Evolutionary conservation across 148 eudicot genomes (phyloP).

Genomic region (Rhododendron kiyosumense): DNA sequence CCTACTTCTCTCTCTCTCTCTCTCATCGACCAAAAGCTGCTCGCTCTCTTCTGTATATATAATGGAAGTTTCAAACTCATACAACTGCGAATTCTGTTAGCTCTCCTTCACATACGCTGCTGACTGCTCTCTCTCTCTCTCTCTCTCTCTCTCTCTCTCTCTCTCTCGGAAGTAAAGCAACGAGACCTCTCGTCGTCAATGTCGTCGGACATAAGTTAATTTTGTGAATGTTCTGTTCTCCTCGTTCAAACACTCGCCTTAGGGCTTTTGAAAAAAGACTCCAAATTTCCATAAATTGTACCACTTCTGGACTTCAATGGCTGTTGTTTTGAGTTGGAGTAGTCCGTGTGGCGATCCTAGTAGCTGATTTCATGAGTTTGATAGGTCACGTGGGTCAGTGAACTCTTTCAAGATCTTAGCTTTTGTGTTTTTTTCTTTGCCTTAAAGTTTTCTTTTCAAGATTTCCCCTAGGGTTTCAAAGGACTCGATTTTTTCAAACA

Average conservation of each 20-base stretch:
- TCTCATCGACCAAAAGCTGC: neutral
- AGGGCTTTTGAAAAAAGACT: neutral
- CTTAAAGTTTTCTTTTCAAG: neutral
- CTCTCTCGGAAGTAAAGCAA: neutral
- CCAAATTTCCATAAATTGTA: neutral
- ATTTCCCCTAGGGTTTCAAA: neutral
- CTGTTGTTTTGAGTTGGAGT: neutral
- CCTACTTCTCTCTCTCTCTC: neutral
- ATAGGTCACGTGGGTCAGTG: neutral
- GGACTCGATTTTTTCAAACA: neutral
- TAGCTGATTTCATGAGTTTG: neutral
- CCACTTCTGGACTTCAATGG: neutral
- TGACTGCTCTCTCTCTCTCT: neutral
- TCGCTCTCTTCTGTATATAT: neutral
- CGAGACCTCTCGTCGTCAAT: conserved; percentile 19
- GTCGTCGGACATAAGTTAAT: conserved; percentile 67
- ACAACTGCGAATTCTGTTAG: neutral
- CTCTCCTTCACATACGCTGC: neutral
- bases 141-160: neutral
- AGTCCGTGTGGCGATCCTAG: neutral
- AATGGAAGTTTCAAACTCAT: neutral
- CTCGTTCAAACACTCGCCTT: neutral
- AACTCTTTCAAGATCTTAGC: neutral
- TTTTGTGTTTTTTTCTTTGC: neutral
- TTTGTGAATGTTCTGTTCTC: conserved; percentile 2